Conservation (phyloP, 192 early-diverging fungal genomes). For the Coemansia sp. region DNA sequence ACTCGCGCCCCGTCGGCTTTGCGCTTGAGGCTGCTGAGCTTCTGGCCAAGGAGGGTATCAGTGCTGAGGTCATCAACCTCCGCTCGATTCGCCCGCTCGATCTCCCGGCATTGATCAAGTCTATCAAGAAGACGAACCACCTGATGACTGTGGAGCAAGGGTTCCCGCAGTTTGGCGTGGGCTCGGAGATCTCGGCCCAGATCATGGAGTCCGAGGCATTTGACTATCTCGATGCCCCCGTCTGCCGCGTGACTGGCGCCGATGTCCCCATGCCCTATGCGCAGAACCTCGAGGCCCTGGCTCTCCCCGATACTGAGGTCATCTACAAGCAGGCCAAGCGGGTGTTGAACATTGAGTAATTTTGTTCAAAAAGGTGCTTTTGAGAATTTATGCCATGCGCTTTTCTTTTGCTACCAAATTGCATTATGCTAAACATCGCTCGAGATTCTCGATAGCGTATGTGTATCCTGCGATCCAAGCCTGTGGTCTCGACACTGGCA, state of each 20-base stretch:
- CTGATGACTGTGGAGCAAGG: conserved; percentile 94
- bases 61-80: conserved; percentile 94
- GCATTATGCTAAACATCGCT: neutral
- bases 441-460: too few relatives aligned
- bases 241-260: conserved; percentile 90
- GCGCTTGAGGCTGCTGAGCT: conserved; percentile 83
- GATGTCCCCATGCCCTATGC: conserved; percentile 98
- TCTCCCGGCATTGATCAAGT: conserved; percentile 84
- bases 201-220: conserved; percentile 97
- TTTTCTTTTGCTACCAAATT: neutral
- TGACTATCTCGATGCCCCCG: conserved; percentile 93
- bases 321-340: conserved; percentile 81
- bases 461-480: neutral
- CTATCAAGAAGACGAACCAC: conserved; percentile 97
- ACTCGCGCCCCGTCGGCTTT: conserved; percentile 87
- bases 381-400: neutral
- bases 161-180: conserved; percentile 92
- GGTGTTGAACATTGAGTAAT: conserved; percentile 49
- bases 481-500: neutral
- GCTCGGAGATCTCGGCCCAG: conserved; percentile 92
- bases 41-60: conserved; percentile 77
- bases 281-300: conserved; percentile 84
- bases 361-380: neutral
- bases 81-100: conserved; percentile 97
- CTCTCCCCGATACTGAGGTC: conserved; percentile 79